Evolutionary conservation across 169 alveolate species (phyloP).

Genomic region (Theileria parva): DNA sequence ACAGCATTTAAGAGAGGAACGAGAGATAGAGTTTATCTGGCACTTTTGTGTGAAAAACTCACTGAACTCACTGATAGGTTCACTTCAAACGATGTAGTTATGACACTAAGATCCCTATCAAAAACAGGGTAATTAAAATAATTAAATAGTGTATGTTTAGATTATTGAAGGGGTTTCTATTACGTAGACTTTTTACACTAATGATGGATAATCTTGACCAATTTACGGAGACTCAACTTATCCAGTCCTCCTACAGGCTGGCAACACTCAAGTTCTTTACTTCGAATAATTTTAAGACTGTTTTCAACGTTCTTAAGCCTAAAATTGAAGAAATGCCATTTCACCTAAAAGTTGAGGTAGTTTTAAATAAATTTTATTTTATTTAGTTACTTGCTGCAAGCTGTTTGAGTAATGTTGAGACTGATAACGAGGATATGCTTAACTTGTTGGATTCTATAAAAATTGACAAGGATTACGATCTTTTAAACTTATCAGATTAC

Average conservation of each 20-base stretch:
- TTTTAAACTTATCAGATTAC: slow-evolving; percentile 32
- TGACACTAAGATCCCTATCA: slow-evolving; percentile 48
- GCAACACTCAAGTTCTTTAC: slow-evolving; percentile 57
- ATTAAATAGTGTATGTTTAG: slow-evolving; percentile 10
- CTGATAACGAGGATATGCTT: background rate
- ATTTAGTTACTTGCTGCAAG: slow-evolving; percentile 49
- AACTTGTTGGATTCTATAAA: slow-evolving; percentile 19
- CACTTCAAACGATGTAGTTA: slow-evolving; percentile 58
- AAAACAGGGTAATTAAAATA: slow-evolving; percentile 42
- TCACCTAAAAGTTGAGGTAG: slow-evolving; percentile 30
- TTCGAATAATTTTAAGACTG: slow-evolving; percentile 5
- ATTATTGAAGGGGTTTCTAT: slow-evolving; percentile 60
- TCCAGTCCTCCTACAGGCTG: slow-evolving; percentile 41
- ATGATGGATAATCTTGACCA: slow-evolving; percentile 67
- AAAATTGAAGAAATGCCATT: slow-evolving; percentile 10
- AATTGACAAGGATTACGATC: slow-evolving; percentile 22
- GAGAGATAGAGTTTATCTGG: slow-evolving; percentile 44
- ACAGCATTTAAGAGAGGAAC: slow-evolving; percentile 32
- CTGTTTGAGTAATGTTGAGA: slow-evolving; percentile 21
- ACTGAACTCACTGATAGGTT: slow-evolving; percentile 65
- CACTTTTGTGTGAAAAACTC: slow-evolving; percentile 61
- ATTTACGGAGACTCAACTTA: slow-evolving; percentile 40
- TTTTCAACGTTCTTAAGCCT: slow-evolving; percentile 27
- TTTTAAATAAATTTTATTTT: background rate
- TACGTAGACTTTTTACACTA: slow-evolving; percentile 61